Percentiles rank a stretch among this genome's conserved stretches.
Conservation (phyloP, 768 basidiomycete species). For the Mycena maculata region DNA sequence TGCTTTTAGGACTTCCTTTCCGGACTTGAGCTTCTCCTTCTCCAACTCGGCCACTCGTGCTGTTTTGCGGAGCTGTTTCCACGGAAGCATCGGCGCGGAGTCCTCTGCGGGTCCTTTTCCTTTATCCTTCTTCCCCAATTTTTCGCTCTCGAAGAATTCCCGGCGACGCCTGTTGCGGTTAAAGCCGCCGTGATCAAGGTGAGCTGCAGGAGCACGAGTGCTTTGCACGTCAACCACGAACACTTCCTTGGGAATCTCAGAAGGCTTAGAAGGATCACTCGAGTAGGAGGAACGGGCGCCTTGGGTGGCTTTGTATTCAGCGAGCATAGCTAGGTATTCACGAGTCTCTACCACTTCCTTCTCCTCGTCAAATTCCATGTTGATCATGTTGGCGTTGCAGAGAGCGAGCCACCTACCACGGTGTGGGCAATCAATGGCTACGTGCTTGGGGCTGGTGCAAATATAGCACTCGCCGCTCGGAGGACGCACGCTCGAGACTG, state of each 20-base stretch:
- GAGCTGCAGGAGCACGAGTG: neutral
- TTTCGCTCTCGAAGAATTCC: neutral
- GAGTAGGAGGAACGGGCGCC: no score
- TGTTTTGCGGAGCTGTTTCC: neutral
- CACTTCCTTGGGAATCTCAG: slow-evolving; percentile 5
- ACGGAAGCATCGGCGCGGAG: neutral
- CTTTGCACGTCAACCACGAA: neutral
- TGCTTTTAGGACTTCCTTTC: slow-evolving; percentile 30
- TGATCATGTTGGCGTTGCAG: slow-evolving; percentile 16
- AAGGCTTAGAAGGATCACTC: slow-evolving; percentile 11
- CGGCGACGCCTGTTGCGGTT: neutral
- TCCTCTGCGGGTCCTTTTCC: neutral
- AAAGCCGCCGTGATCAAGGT: neutral
- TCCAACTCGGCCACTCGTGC: neutral
- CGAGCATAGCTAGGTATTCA: slow-evolving; percentile 34
- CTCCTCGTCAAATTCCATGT: slow-evolving; percentile 21
- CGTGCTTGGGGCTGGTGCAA: slow-evolving; percentile 31
- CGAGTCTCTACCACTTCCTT: slow-evolving; percentile 1
- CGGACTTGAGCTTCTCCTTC: slow-evolving; percentile 22
- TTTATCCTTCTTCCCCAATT: neutral
- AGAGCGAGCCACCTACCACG: slow-evolving; percentile 23
- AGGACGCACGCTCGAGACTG: neutral
- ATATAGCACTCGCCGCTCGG: slow-evolving; percentile 35
- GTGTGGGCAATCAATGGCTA: slow-evolving; percentile 31
- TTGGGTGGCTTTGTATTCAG: slow-evolving; percentile 31